phyloP scores from a whole-genome alignment of 208 protist genomes.

The Acanthamoeba healyi region DNA sequence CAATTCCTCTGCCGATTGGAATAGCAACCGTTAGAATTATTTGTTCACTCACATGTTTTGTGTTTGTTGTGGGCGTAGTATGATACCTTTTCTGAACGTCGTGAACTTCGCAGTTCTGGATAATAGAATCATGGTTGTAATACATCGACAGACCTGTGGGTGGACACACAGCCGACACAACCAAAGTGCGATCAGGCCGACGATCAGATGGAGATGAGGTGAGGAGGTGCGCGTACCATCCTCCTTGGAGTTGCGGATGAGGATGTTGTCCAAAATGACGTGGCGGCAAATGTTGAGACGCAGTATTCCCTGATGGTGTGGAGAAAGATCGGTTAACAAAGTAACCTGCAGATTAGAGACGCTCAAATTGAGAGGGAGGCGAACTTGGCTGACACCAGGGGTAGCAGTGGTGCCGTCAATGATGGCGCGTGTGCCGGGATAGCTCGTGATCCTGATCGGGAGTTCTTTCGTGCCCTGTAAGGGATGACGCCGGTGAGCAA shows the following conservation, averaged over 20 bases:
- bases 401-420: neutral
- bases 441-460: neutral
- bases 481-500: neutral
- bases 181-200: too few relatives aligned
- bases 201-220: too few relatives aligned
- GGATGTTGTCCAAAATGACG: neutral
- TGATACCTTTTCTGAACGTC: too few relatives aligned
- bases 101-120: too few relatives aligned
- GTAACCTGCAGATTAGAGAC: too few relatives aligned
- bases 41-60: too few relatives aligned
- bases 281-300: neutral
- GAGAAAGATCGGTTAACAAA: neutral
- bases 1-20: constrained; percentile 6
- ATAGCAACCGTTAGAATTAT: too few relatives aligned
- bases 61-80: too few relatives aligned
- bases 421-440: neutral
- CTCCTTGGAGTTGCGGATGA: neutral
- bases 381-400: neutral
- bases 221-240: neutral
- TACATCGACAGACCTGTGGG: too few relatives aligned
- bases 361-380: neutral
- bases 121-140: too few relatives aligned
- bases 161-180: too few relatives aligned
- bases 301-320: neutral
- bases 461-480: neutral